Evolutionary conservation across 2,329 filamentous ascomycete species (phyloP).

Genomic region (Claviceps arundinis): DNA sequence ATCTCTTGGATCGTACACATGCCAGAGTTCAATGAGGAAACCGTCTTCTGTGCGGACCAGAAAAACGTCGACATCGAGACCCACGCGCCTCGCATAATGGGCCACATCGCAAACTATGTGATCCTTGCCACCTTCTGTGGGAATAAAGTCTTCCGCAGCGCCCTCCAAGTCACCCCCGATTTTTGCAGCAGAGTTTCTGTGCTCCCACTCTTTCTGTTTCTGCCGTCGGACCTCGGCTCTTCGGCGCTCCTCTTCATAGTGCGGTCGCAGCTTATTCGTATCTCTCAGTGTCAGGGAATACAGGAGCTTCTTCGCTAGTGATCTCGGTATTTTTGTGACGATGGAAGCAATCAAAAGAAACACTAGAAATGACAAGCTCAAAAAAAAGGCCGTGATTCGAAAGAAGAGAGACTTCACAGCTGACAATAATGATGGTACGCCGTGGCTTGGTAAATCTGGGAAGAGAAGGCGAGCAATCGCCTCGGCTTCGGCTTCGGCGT

Average conservation of each 20-base stretch:
- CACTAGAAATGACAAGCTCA: conserved; percentile 65
- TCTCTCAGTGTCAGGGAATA: conserved; percentile 43
- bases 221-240: conserved; percentile 43
- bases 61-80: conserved; percentile 71
- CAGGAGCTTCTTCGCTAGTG: conserved; percentile 33
- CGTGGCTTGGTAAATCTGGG: conserved; percentile 71
- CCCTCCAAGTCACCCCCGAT: conserved; percentile 28
- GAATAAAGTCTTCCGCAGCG: conserved; percentile 46
- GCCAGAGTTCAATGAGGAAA: conserved; percentile 80
- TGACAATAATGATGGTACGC: conserved; percentile 50
- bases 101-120: conserved; percentile 63
- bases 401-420: conserved; percentile 17
- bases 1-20: conserved; percentile 73
- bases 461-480: conserved; percentile 60
- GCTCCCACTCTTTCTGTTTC: conserved; percentile 50
- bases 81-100: conserved; percentile 80
- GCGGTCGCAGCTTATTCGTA: conserved; percentile 48
- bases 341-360: conserved; percentile 64
- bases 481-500: background rate
- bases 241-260: conserved; percentile 58
- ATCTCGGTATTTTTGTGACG: conserved; percentile 48
- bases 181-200: conserved; percentile 22
- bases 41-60: conserved; percentile 88
- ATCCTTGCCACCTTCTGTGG: conserved; percentile 70
- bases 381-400: conserved; percentile 50